Conservation (phyloP, 1,139 yeast genomes). For the Taphrina populina region DNA sequence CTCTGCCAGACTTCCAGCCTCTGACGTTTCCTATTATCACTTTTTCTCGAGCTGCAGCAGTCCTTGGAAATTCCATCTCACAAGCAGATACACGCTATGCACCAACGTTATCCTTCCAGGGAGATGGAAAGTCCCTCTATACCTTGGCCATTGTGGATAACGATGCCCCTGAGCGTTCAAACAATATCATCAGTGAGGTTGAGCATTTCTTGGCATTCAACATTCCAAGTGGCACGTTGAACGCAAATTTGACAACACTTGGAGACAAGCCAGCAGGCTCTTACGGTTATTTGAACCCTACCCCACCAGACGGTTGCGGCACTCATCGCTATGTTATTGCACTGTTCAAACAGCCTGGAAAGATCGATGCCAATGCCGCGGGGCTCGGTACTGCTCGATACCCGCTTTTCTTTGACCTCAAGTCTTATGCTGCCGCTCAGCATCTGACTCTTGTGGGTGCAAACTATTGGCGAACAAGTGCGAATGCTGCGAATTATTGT, state of each 20-base stretch:
- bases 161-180: constrained; percentile 17
- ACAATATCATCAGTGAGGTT: constrained; percentile 16
- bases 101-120: constrained; percentile 7
- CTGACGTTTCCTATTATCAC: constrained; percentile 3
- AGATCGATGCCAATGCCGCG: constrained; percentile 5
- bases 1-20: constrained; percentile 19
- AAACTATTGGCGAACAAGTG: constrained; percentile 12
- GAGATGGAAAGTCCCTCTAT: neutral
- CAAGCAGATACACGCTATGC: neutral
- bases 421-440: constrained; percentile 8
- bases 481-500: constrained; percentile 9
- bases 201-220: constrained; percentile 22
- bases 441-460: constrained; percentile 14
- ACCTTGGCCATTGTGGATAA: constrained; percentile 17
- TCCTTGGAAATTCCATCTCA: constrained; percentile 13
- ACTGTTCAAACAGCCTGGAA: constrained; percentile 9
- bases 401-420: constrained; percentile 19
- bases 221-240: constrained; percentile 5
- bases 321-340: constrained; percentile 19
- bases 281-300: constrained; percentile 6
- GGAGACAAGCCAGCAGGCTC: constrained; percentile 13
- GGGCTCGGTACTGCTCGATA: constrained; percentile 13
- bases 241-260: constrained; percentile 6
- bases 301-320: constrained; percentile 17
- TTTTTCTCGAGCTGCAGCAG: neutral